Evolutionary conservation across 352 stramenopile genomes (phyloP).

Genomic region (Globisporangium sylvaticum): DNA sequence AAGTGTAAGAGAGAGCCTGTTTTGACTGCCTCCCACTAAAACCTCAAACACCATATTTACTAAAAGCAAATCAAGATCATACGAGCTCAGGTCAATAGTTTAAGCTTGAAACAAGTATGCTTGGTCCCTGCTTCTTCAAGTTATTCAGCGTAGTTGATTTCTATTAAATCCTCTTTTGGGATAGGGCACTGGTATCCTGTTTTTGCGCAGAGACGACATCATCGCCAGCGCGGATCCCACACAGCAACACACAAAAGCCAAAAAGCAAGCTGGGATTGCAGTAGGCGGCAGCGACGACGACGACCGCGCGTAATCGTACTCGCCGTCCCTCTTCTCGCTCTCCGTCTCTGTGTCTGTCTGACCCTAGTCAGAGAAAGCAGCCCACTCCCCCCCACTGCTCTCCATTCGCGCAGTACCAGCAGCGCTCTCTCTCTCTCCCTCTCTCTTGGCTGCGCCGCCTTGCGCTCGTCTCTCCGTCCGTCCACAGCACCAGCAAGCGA

Average conservation of each 20-base stretch:
- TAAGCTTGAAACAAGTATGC: no score
- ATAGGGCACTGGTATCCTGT: background rate
- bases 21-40: background rate
- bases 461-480: background rate
- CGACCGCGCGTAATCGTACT: background rate
- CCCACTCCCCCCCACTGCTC: background rate
- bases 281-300: background rate
- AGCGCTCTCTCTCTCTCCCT: background rate
- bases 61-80: background rate
- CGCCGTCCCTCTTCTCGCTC: background rate
- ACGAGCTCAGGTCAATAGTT: no score
- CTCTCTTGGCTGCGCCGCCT: background rate
- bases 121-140: no score
- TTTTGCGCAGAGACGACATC: background rate
- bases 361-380: background rate
- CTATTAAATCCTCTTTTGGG: background rate
- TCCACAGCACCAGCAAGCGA: background rate
- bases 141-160: background rate
- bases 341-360: background rate
- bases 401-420: background rate
- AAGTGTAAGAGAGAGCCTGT: background rate
- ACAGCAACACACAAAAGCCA: background rate
- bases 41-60: background rate
- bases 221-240: background rate
- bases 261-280: background rate